Percentiles rank a stretch among this genome's conserved stretches.
Evolutionary conservation across 2,329 filamentous ascomycete species (phyloP).

Genomic region (Colletotrichum sp.): DNA sequence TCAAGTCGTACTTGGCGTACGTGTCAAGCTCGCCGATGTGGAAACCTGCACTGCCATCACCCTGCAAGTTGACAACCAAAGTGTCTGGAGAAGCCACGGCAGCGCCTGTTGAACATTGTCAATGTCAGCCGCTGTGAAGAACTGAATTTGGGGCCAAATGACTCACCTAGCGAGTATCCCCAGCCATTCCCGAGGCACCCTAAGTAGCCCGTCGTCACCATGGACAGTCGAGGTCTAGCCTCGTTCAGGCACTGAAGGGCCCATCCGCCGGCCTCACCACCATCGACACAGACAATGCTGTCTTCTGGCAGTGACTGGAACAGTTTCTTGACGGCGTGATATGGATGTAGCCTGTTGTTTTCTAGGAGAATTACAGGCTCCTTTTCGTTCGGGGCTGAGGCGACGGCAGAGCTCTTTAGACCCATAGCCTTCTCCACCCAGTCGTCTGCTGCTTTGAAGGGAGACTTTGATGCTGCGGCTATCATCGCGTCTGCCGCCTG

Average conservation of each 20-base stretch:
- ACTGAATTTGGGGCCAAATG: no score
- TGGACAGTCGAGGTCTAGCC: neutral
- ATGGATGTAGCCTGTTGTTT: neutral
- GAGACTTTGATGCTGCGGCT: neutral
- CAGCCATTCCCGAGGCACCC: constrained; percentile 2
- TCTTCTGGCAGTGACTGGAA: neutral
- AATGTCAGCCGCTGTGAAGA: neutral
- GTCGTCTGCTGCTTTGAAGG: neutral
- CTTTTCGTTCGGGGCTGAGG: neutral
- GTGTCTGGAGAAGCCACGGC: neutral
- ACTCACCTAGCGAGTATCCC: constrained; percentile 2
- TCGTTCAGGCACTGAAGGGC: neutral
- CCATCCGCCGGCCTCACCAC: neutral
- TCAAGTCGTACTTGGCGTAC: constrained; percentile 1
- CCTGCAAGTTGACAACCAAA: constrained; percentile 1
- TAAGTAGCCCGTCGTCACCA: neutral
- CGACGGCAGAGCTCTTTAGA: neutral
- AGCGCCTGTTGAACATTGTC: neutral
- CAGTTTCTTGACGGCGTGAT: neutral
- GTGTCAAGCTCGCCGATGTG: constrained; percentile 11
- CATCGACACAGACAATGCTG: neutral
- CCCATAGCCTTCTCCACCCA: neutral
- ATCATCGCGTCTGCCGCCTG: neutral
- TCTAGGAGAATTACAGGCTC: neutral
- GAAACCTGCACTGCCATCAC: constrained; percentile 1